Evolutionary conservation across 208 protist genomes (phyloP).

Genomic region (Trypanosoma brucei): DNA sequence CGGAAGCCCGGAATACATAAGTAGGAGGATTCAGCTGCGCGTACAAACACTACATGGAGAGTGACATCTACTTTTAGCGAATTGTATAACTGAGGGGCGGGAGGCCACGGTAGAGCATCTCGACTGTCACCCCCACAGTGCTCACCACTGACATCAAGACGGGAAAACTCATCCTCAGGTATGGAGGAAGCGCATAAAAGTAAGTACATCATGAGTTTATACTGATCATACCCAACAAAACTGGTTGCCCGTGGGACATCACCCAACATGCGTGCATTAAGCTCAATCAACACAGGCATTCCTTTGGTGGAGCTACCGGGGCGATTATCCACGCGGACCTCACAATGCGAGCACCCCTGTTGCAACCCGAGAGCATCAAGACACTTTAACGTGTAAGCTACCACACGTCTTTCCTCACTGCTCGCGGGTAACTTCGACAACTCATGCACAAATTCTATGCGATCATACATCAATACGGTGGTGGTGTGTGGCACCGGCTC

Average conservation of each 20-base stretch:
- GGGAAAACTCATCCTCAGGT: slow-evolving; percentile 19
- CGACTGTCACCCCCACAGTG: background rate
- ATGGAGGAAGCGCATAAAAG: slow-evolving; percentile 40
- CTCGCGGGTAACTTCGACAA: slow-evolving; percentile 33
- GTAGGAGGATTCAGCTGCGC: slow-evolving; percentile 28
- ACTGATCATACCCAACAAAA: slow-evolving; percentile 79
- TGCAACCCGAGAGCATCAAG: slow-evolving; percentile 68
- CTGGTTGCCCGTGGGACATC: slow-evolving; percentile 60
- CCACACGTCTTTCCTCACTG: slow-evolving; percentile 47
- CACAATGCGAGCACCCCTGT: slow-evolving; percentile 80
- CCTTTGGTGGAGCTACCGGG: slow-evolving; percentile 21
- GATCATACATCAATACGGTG: slow-evolving; percentile 72
- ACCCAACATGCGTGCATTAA: slow-evolving; percentile 82
- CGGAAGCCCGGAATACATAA: slow-evolving; percentile 37
- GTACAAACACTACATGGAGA: slow-evolving; percentile 64
- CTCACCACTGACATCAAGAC: background rate
- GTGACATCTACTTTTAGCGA: slow-evolving; percentile 25
- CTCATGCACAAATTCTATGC: slow-evolving; percentile 54
- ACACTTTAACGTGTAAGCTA: slow-evolving; percentile 69
- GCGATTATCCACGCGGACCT: slow-evolving; percentile 72
- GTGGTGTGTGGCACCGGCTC: slow-evolving; percentile 16
- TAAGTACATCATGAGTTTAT: slow-evolving; percentile 70
- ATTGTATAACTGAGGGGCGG: slow-evolving; percentile 58
- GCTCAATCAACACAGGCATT: slow-evolving; percentile 80
- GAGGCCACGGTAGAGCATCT: slow-evolving; percentile 59